phyloP scores from a whole-genome alignment of 2,329 filamentous ascomycete genomes.

The Sporothrix dimorphospora region DNA sequence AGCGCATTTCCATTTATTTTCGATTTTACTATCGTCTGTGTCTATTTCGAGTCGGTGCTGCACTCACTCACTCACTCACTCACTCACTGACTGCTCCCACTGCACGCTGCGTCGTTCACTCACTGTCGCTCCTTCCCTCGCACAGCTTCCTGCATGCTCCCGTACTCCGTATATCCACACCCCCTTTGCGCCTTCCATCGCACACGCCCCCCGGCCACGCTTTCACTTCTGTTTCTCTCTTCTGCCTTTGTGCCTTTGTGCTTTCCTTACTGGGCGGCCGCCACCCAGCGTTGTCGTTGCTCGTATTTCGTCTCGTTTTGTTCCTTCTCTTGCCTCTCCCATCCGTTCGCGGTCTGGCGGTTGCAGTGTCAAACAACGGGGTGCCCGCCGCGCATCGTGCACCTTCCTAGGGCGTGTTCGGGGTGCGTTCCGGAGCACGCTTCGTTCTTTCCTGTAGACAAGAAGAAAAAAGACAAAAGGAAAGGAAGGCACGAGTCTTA shows the following conservation, averaged over 20 bases:
- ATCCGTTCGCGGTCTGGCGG: background rate
- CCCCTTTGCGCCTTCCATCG: conserved; percentile 4
- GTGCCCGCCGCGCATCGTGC: background rate
- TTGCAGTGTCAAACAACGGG: too few species aligned
- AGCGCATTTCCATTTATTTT: background rate
- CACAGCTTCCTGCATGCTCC: background rate
- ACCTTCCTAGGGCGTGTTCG: background rate
- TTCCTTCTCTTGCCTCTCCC: background rate
- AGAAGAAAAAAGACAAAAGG: background rate
- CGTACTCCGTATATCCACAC: conserved; percentile 1
- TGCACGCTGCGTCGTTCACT: too few species aligned
- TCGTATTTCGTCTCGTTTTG: conserved; percentile 1
- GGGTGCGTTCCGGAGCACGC: background rate
- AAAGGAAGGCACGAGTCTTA: background rate
- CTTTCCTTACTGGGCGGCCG: background rate
- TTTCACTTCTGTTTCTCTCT: background rate
- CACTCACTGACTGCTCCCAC: too few species aligned
- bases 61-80: background rate
- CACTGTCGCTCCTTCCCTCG: background rate
- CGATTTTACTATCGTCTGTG: background rate
- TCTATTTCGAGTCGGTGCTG: background rate
- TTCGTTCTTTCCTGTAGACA: background rate
- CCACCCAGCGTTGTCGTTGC: conserved; percentile 9
- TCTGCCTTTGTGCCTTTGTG: background rate
- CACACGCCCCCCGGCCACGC: conserved; percentile 18